phyloP scores from a whole-genome alignment of 2,329 filamentous ascomycete species.

The Cercospora zeae-maydis region DNA sequence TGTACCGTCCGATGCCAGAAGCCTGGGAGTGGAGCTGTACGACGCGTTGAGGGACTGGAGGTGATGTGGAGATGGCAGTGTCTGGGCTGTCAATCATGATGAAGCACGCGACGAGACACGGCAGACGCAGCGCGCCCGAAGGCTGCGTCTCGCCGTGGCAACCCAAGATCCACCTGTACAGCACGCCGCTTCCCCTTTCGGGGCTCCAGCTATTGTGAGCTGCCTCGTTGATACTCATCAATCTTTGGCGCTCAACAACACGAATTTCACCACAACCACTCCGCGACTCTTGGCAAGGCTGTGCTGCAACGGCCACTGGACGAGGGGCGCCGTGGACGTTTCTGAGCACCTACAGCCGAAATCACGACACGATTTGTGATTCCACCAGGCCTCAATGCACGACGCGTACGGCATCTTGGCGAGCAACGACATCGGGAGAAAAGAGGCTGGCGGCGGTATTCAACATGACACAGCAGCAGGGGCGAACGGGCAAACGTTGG shows the following conservation, averaged over 20 bases:
- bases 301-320: background rate
- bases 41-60: background rate
- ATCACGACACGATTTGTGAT: background rate
- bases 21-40: background rate
- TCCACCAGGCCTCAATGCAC: background rate
- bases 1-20: background rate
- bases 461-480: background rate
- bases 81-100: background rate
- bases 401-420: background rate
- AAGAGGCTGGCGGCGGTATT: background rate
- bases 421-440: background rate
- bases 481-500: background rate
- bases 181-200: background rate
- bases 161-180: background rate
- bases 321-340: background rate
- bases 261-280: background rate
- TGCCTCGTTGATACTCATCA: background rate
- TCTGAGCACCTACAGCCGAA: background rate
- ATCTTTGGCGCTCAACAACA: background rate
- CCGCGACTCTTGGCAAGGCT: background rate
- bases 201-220: background rate
- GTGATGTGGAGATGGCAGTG: background rate
- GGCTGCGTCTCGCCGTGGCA: background rate
- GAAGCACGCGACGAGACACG: background rate
- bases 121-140: background rate